Percentiles rank a stretch among this genome's conserved stretches.
phyloP scores from a whole-genome alignment of 371 early-diverging fungal species.

The Coemansia sp. region DNA sequence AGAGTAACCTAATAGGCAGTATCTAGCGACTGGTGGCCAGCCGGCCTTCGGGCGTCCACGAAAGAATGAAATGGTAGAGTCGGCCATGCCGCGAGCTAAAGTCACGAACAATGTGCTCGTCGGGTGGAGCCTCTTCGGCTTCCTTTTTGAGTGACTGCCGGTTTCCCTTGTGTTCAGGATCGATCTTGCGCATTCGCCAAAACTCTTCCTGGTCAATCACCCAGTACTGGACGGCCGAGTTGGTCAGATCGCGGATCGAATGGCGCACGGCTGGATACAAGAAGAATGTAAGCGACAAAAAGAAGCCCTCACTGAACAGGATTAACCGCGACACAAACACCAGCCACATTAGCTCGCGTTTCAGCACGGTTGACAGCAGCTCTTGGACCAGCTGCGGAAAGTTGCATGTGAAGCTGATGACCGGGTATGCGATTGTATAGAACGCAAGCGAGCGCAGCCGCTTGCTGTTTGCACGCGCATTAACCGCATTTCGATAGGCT shows the following conservation, averaged over 20 bases:
- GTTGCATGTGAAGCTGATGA: constrained; percentile 42
- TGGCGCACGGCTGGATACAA: constrained; percentile 41
- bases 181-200: constrained; percentile 25
- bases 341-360: constrained; percentile 17
- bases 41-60: constrained; percentile 35
- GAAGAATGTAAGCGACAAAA: constrained; percentile 38
- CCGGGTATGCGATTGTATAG: constrained; percentile 43
- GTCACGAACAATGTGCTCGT: constrained; percentile 14
- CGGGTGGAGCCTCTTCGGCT: not conserved
- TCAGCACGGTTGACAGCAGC: constrained; percentile 24
- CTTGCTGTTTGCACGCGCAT: constrained; percentile 47
- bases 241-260: constrained; percentile 42
- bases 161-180: constrained; percentile 7
- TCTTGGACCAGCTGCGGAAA: constrained; percentile 39
- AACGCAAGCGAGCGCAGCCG: constrained; percentile 41
- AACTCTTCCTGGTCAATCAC: constrained; percentile 47
- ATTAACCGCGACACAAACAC: constrained; percentile 11
- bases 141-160: not conserved
- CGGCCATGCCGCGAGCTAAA: constrained; percentile 41
- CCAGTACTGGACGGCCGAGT: constrained; percentile 45
- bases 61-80: constrained; percentile 33
- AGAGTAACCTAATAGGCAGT: not conserved
- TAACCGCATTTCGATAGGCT: constrained; percentile 42
- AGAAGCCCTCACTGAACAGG: constrained; percentile 39
- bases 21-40: constrained; percentile 14